A percentile compares a stretch with the other conserved stretches of the same genome.
Conservation (phyloP, 352 stramenopile genomes). For the Phytophthora agathidicida region DNA sequence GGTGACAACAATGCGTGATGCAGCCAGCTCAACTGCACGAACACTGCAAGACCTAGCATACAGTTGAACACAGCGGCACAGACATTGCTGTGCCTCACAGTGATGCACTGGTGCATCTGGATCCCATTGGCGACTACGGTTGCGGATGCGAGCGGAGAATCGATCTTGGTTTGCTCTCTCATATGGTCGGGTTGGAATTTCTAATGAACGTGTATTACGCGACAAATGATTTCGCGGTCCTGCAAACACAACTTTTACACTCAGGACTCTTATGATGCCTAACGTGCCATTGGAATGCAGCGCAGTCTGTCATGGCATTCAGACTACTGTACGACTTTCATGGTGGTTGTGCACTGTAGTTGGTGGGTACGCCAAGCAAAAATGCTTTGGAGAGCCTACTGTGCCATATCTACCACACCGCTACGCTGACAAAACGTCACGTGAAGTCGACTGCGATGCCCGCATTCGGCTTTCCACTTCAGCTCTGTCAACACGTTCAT, state of each 20-base stretch:
- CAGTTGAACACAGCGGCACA: constrained; percentile 3
- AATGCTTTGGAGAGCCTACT: neutral
- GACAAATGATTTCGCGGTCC: too few relatives aligned
- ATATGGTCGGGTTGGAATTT: constrained; percentile 19
- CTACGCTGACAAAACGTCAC: constrained; percentile 16
- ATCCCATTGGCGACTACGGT: constrained; percentile 20
- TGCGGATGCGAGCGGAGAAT: constrained; percentile 7
- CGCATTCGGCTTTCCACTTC: constrained; percentile 21
- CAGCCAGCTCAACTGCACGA: too few relatives aligned
- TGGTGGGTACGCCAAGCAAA: too few relatives aligned
- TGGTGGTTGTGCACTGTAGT: too few relatives aligned
- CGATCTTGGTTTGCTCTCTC: constrained; percentile 13
- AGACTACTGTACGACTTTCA: too few relatives aligned
- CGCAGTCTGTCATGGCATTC: too few relatives aligned
- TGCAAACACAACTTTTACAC: too few relatives aligned
- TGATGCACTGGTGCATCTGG: neutral
- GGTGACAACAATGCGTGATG: neutral
- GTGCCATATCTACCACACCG: constrained; percentile 21
- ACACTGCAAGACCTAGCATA: neutral
- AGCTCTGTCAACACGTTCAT: constrained; percentile 2
- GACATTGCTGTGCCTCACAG: neutral
- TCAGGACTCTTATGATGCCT: too few relatives aligned
- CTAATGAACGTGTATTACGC: too few relatives aligned
- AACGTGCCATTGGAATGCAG: too few relatives aligned
- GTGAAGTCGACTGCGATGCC: constrained; percentile 5